These are phyloP conservation scores for Pichia norvegensis DNA, from an alignment of 1,139 yeast species.

Conservation along the genomic window DNA sequence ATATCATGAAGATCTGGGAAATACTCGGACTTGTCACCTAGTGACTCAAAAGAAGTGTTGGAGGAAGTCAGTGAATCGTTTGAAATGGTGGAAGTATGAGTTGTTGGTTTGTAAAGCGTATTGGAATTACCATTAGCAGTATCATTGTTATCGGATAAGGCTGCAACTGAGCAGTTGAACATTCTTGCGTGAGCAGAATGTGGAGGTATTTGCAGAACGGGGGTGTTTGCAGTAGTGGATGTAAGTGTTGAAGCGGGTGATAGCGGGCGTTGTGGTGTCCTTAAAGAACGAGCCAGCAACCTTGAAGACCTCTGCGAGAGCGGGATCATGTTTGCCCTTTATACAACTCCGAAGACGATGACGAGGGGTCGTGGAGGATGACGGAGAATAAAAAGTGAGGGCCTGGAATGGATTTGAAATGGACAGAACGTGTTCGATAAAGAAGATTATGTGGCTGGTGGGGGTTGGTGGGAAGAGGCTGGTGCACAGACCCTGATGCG, in stretches of 20 bases:
- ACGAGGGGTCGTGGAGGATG: neutral
- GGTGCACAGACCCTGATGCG: too few relatives aligned
- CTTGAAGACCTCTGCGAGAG: neutral
- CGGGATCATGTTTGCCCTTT: neutral
- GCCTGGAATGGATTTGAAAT: neutral
- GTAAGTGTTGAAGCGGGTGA: neutral
- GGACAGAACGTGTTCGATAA: too few relatives aligned
- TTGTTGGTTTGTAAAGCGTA: neutral
- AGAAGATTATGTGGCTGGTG: too few relatives aligned
- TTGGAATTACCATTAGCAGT: neutral
- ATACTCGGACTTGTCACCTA: neutral
- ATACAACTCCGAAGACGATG: neutral
- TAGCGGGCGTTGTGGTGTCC: neutral
- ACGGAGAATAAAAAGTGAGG: neutral
- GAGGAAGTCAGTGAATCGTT: neutral
- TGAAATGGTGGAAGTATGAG: neutral
- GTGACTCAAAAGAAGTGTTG: neutral
- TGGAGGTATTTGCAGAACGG: neutral
- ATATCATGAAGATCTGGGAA: neutral
- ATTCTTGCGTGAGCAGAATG: neutral
- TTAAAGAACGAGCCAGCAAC: neutral
- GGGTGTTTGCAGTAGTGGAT: neutral
- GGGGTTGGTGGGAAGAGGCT: too few relatives aligned
- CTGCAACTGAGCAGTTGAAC: neutral
- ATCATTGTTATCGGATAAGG: neutral